A percentile compares a stretch with the other conserved stretches of the same genome.
These are phyloP conservation scores for Aureoboletus auriporus DNA, from an alignment of 768 basidiomycete species.

Conservation along the genomic window DNA sequence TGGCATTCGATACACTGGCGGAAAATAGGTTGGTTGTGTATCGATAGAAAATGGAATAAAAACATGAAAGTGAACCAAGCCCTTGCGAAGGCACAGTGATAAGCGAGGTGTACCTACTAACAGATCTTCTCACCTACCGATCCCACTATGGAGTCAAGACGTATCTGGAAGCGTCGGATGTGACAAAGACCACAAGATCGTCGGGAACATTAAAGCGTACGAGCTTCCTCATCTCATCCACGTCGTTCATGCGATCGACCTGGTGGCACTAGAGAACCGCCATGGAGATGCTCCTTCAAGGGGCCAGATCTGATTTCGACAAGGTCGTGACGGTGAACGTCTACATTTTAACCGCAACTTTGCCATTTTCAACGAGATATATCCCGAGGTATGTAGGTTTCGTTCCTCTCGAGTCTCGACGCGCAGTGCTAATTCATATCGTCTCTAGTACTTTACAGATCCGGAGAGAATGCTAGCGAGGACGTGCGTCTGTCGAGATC, in stretches of 20 bases:
- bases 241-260: not conserved
- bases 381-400: constrained; percentile 29
- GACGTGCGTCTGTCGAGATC: constrained; percentile 56
- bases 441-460: constrained; percentile 43
- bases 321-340: constrained; percentile 34
- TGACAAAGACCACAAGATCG: constrained; percentile 27
- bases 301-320: constrained; percentile 37
- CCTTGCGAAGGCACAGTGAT: too few species aligned
- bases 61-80: constrained; percentile 14
- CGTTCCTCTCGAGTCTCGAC: not conserved
- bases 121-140: too few species aligned
- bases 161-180: constrained; percentile 40
- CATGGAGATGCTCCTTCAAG: constrained; percentile 34
- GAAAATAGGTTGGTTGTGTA: too few species aligned
- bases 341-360: constrained; percentile 38
- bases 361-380: constrained; percentile 36
- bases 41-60: not conserved
- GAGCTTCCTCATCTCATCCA: constrained; percentile 1
- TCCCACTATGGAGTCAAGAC: constrained; percentile 3
- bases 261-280: constrained; percentile 28
- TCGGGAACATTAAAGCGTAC: constrained; percentile 38
- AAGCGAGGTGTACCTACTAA: too few species aligned
- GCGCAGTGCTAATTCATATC: not conserved
- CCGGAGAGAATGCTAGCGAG: too few species aligned
- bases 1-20: constrained; percentile 14